Percentiles rank a stretch among this genome's conserved stretches.
These are phyloP conservation scores for Laetiporus sulphureus DNA, from an alignment of 1,284 basidiomycete genomes.

Conservation along the genomic window DNA sequence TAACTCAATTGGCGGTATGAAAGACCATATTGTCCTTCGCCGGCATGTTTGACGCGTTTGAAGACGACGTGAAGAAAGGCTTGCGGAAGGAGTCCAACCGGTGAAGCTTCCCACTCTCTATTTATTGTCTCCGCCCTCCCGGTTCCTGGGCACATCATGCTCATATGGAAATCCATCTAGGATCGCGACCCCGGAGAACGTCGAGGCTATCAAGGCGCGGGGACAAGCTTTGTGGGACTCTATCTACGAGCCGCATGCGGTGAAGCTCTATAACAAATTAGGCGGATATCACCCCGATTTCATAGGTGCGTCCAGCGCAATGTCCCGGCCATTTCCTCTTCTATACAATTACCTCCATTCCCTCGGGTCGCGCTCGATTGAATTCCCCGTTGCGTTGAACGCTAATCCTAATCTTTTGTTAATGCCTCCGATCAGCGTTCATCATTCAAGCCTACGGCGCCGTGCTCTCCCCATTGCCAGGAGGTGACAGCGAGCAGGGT, in stretches of 20 bases:
- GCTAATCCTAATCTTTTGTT: constrained; percentile 10
- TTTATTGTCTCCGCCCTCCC: too few species aligned
- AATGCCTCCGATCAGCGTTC: constrained; percentile 46
- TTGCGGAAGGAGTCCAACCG: constrained; percentile 63
- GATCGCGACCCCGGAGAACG: constrained; percentile 53
- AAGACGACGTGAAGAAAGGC: constrained; percentile 69
- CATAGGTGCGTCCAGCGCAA: constrained; percentile 53
- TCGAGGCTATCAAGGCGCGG: constrained; percentile 58
- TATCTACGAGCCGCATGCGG: constrained; percentile 87
- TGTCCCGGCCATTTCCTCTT: constrained; percentile 17
- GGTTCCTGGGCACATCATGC: not conserved
- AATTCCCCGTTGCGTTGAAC: constrained; percentile 5
- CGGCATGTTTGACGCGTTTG: constrained; percentile 66
- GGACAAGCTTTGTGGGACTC: constrained; percentile 79
- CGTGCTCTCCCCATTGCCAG: constrained; percentile 74
- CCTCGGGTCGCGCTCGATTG: constrained; percentile 5
- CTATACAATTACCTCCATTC: constrained; percentile 9
- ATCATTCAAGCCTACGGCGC: constrained; percentile 92
- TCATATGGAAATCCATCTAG: constrained; percentile 37
- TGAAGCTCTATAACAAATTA: constrained; percentile 88
- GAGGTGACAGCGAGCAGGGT: constrained; percentile 52
- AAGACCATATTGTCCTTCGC: constrained; percentile 82
- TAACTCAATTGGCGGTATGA: too few species aligned
- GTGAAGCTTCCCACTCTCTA: constrained; percentile 31
- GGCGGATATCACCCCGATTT: constrained; percentile 81